These are phyloP conservation scores for Exophiala lecanii-corni DNA, from an alignment of 2,329 filamentous ascomycete species.

Conservation along the genomic window DNA sequence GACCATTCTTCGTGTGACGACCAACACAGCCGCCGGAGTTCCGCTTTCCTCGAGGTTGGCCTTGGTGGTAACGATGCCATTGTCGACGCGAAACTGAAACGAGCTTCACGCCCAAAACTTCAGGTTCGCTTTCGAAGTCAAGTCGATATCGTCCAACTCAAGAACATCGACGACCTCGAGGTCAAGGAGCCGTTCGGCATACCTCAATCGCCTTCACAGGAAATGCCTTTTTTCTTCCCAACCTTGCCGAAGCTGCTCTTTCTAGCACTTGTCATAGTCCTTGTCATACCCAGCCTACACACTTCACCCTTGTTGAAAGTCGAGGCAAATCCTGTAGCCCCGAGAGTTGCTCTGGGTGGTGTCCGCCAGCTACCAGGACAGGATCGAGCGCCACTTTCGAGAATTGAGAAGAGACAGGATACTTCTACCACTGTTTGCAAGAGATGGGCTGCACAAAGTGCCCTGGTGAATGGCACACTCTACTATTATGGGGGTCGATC, in stretches of 20 bases:
- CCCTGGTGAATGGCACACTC: conserved; percentile 68
- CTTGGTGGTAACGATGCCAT: conserved; percentile 23
- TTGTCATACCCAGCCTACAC: conserved; percentile 22
- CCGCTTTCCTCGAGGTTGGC: conserved; percentile 26
- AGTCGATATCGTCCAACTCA: conserved; percentile 20
- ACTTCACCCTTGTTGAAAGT: conserved; percentile 17
- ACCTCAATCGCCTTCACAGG: background rate
- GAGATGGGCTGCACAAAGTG: conserved; percentile 63
- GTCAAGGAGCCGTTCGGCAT: background rate
- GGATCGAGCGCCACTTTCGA: conserved; percentile 3
- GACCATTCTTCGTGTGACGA: conserved; percentile 10
- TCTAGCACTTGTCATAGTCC: conserved; percentile 19
- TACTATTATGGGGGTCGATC: conserved; percentile 72
- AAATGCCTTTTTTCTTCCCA: conserved; percentile 17
- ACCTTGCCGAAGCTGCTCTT: conserved; percentile 21
- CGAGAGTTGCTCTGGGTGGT: conserved; percentile 5
- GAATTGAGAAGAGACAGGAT: conserved; percentile 27
- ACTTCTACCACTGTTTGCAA: conserved; percentile 57
- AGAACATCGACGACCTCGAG: conserved; percentile 5
- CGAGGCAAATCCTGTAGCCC: conserved; percentile 16
- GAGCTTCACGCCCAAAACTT: conserved; percentile 15
- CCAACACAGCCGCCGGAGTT: conserved; percentile 15
- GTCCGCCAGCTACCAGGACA: background rate
- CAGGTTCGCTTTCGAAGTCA: conserved; percentile 22
- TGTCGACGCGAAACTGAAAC: conserved; percentile 22